Base-by-base conservation (phyloP, 306 rosid genomes). In the Abrus precatorius region DNA sequence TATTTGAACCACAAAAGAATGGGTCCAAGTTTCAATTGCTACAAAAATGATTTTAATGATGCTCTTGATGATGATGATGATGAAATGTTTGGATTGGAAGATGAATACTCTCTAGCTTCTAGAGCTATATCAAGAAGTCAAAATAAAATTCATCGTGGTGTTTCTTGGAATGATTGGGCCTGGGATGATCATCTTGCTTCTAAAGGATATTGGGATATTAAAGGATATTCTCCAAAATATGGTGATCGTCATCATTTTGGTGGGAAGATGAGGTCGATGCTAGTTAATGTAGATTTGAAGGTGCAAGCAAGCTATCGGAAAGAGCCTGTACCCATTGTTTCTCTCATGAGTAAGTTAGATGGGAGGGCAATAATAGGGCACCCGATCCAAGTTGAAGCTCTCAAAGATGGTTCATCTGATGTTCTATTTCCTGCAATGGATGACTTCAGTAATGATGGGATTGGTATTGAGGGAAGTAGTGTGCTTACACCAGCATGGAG, bases 361-460 rank as follows among this genome's bases (percentile, higher is more conserved):
- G 97, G 98, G 81, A 89, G 85, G 85, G 97, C 97, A 55, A 88
- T 94, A n/a, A 87, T 92, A 45, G 98, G 98, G 76, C 98, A 94
- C 82, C 97, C 98, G 1, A 87, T 94, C 78, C 97, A 89, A 80
- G 86, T 94, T 68, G 97, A 91, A 76, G 72, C 89, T 63, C 85
- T 94, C 27, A 91, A 87, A 80, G 92, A 91, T 60, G 97, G 97
- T 73, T 85, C 88, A n/a, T 84, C 97, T 60, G 89, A 88, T 78
- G 49, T 75, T 50, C 91, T 92, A 77, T 71, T 94, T 78, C 72
- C 93, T 56, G 70, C 88, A 72, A 44, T 78, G 34, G 92, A 91
- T 72, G 82, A 89, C 73, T 86, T 84, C 53, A 87, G 86, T 53
- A 80, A 86, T 44, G 92, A 84, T 62, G 85, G 87, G 7, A 57